A percentile compares a stretch with the other conserved stretches of the same genome.
phyloP scores from a whole-genome alignment of 352 stramenopile genomes.

The Hyaloperonospora arabidopsidis region DNA sequence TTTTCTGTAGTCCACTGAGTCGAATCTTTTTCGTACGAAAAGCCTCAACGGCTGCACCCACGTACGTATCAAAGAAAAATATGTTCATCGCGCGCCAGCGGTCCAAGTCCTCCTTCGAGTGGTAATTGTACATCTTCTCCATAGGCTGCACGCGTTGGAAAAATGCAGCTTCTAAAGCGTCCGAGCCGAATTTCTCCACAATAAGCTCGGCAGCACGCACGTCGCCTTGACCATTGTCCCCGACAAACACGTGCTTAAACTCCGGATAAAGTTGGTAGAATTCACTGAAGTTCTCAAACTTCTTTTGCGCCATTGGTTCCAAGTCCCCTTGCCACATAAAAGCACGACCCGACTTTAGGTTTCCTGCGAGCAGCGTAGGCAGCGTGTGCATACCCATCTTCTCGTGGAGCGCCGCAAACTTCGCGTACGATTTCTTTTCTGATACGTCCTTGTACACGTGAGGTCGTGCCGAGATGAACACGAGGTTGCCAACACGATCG shows the following conservation, averaged over 20 bases:
- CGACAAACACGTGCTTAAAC: constrained; percentile 97
- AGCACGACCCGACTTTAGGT: constrained; percentile 88
- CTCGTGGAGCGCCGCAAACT: constrained; percentile 91
- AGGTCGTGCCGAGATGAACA: constrained; percentile 96
- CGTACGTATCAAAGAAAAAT: constrained; percentile 88
- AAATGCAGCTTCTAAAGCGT: constrained; percentile 72
- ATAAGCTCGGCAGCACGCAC: constrained; percentile 88
- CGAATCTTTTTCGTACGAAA: constrained; percentile 67
- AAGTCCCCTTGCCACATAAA: constrained; percentile 95
- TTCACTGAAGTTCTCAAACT: constrained; percentile 90
- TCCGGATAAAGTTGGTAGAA: constrained; percentile 97
- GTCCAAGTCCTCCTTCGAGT: constrained; percentile 61
- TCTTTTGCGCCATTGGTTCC: constrained; percentile 95
- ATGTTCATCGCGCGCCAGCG: constrained; percentile 84
- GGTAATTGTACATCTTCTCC: constrained; percentile 79
- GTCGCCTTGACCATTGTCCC: constrained; percentile 95
- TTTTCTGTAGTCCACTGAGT: constrained; percentile 56
- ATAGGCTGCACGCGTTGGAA: constrained; percentile 87
- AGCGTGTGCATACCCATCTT: constrained; percentile 92
- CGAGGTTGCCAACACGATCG: constrained; percentile 92
- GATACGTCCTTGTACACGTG: constrained; percentile 99
- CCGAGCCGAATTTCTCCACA: constrained; percentile 56
- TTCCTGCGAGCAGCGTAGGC: constrained; percentile 91
- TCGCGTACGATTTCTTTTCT: constrained; percentile 95
- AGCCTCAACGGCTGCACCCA: constrained; percentile 75